phyloP scores from a whole-genome alignment of 805 yeast genomes.

The Sungouiella blattae region DNA sequence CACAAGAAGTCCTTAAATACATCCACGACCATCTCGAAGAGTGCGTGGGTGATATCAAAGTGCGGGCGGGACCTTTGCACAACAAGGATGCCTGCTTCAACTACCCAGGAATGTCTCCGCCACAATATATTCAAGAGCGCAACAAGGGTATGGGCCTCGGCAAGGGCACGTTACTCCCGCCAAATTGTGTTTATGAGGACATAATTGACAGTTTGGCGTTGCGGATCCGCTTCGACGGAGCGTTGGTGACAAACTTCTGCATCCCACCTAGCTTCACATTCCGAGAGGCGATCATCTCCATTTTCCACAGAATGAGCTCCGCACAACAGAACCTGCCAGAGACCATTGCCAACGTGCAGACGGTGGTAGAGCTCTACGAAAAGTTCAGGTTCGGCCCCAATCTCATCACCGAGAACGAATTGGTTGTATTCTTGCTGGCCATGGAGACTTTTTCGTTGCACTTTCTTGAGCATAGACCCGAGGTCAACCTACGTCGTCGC shows the following conservation, averaged over 20 bases:
- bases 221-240: slow-evolving; percentile 49
- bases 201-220: slow-evolving; percentile 59
- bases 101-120: slow-evolving; percentile 41
- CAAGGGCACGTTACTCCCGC: slow-evolving; percentile 20
- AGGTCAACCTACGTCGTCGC: too few relatives aligned
- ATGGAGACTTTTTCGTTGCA: slow-evolving; percentile 11
- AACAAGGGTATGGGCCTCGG: slow-evolving; percentile 21
- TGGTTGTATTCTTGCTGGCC: slow-evolving; percentile 52
- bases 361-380: slow-evolving; percentile 56
- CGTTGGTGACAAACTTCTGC: slow-evolving; percentile 30
- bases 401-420: slow-evolving; percentile 54
- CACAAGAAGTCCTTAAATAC: slow-evolving; percentile 20
- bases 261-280: slow-evolving; percentile 40
- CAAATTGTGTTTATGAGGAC: slow-evolving; percentile 45
- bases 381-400: slow-evolving; percentile 62
- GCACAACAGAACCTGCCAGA: slow-evolving; percentile 1
- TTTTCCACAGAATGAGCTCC: slow-evolving; percentile 18
- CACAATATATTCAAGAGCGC: slow-evolving; percentile 34
- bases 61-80: slow-evolving; percentile 36
- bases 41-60: slow-evolving; percentile 28
- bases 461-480: too few relatives aligned
- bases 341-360: slow-evolving; percentile 12
- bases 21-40: slow-evolving; percentile 23
- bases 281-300: slow-evolving; percentile 37
- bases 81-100: slow-evolving; percentile 23